Evolutionary conservation across 257 asterid genomes (phyloP), one percentile per base, ranked within the genome.

Genomic region (Solanum etuberosum): DNA sequence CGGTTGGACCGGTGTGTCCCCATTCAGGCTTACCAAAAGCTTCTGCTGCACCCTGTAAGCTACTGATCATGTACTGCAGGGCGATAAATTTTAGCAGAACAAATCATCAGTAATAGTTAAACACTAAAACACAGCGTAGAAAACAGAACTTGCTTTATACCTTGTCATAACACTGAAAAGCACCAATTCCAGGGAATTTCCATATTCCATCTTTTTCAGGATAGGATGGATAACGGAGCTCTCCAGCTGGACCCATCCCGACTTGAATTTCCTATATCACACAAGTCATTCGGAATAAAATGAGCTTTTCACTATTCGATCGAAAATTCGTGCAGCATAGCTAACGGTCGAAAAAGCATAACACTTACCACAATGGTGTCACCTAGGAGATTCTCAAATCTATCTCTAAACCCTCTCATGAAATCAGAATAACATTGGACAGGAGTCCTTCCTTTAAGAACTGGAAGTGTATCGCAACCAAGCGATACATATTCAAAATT

Each of bases 201-300:
- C 99, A 96, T 5, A 93, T 92, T 43, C 98, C 98, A 25, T 95
- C 90, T 48, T 92, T 91, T 92, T 97, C 99, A 0, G 99, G 99
- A 73, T 97, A 96, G 1, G 99, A 96, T 2, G 99, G 99, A 86
- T 93, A 97, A 15, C 99, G 96, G 77, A 97, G 99, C 94, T 97
- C 99, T 6, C 99, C 98, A 6, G 98, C 99, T 3, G 99, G 98
- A 72, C 99, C 99, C 99, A 97, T 96, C 51, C 99, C 99, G 48
- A 94, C 99, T 95, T 96, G 99, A 88, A 96, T 97, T 94, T 97
- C 99, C 99, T 97, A 59, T 11, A 54, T 51, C 11, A 40, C 31
- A 67, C 68, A 46, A 46, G 65, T 35, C 21, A 35, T 11, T 32
- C 13, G 16, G 42, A 35, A 35, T 54, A 31, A 48, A 77, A 48